Percentiles rank a stretch among this genome's conserved stretches.
Evolutionary conservation across 306 rosid genomes (phyloP).

Genomic region (Ochetophila trinervis): DNA sequence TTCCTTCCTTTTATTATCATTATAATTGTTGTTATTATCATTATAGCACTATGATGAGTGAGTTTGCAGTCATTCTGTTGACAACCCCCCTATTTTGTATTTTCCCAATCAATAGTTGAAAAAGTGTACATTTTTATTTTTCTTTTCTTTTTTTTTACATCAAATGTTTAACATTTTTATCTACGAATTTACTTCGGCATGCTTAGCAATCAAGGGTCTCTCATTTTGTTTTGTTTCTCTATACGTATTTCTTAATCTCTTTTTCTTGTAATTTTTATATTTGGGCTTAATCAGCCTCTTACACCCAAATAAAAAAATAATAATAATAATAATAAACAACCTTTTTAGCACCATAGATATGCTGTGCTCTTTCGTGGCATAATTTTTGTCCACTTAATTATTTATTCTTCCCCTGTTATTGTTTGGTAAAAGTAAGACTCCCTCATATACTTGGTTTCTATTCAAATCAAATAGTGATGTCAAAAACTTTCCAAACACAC

Average conservation of each 20-base stretch:
- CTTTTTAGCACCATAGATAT: too few species aligned
- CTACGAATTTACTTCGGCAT: not conserved
- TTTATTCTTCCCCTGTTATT: too few species aligned
- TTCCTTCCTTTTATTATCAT: slow-evolving; percentile 37
- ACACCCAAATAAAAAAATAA: too few species aligned
- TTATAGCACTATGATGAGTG: slow-evolving; percentile 41
- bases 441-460: too few species aligned
- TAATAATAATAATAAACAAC: too few species aligned
- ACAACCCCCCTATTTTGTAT: slow-evolving; percentile 34
- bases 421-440: too few species aligned
- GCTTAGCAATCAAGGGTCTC: not conserved
- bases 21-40: slow-evolving; percentile 36
- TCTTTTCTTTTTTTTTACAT: slow-evolving; percentile 10
- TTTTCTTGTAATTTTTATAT: not conserved
- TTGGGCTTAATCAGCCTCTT: too few species aligned
- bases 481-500: too few species aligned
- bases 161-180: slow-evolving; percentile 26
- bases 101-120: slow-evolving; percentile 47
- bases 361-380: too few species aligned
- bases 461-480: too few species aligned
- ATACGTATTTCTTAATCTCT: not conserved
- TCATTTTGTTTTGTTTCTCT: not conserved
- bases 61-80: slow-evolving; percentile 47
- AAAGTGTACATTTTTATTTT: slow-evolving; percentile 61
- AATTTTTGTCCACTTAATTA: too few species aligned